Conservation (phyloP, 2,329 filamentous ascomycete genomes). For the Paraconiothyrium brasiliense region DNA sequence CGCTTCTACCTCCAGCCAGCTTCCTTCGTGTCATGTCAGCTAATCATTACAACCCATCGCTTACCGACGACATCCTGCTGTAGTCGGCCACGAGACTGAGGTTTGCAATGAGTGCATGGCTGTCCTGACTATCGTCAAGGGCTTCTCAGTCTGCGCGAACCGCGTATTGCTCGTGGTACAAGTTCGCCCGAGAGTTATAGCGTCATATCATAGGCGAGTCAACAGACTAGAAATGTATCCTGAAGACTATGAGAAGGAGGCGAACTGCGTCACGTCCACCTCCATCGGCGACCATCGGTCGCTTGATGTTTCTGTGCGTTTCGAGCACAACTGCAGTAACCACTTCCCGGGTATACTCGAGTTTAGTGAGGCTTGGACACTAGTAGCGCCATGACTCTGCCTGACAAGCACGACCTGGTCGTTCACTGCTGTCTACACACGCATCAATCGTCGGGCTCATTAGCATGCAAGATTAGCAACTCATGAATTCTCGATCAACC, state of each 20-base stretch:
- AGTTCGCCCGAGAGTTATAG: not conserved
- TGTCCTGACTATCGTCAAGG: not conserved
- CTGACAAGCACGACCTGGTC: conserved; percentile 2
- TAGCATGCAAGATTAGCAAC: not conserved
- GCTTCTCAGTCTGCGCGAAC: not conserved
- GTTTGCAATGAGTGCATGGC: not conserved
- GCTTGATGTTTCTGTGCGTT: not conserved
- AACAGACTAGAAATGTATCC: not conserved
- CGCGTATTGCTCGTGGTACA: not conserved
- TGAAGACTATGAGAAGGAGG: not conserved
- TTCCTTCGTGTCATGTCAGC: conserved; percentile 15
- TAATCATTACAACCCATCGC: conserved; percentile 27
- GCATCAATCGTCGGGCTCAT: not conserved
- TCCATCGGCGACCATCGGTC: too few relatives aligned
- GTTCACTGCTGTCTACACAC: not conserved
- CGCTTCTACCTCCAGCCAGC: conserved; percentile 25
- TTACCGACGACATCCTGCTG: not conserved
- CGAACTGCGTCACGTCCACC: not conserved
- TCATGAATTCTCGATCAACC: not conserved
- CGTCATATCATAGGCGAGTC: not conserved
- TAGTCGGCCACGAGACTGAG: not conserved
- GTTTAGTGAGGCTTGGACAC: not conserved
- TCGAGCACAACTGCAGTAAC: not conserved
- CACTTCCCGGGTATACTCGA: not conserved
- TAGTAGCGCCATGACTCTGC: not conserved